Percentiles rank a stretch among this genome's conserved stretches.
phyloP scores from a whole-genome alignment of 2,329 filamentous ascomycete species.

The Talaromyces atroroseus region DNA sequence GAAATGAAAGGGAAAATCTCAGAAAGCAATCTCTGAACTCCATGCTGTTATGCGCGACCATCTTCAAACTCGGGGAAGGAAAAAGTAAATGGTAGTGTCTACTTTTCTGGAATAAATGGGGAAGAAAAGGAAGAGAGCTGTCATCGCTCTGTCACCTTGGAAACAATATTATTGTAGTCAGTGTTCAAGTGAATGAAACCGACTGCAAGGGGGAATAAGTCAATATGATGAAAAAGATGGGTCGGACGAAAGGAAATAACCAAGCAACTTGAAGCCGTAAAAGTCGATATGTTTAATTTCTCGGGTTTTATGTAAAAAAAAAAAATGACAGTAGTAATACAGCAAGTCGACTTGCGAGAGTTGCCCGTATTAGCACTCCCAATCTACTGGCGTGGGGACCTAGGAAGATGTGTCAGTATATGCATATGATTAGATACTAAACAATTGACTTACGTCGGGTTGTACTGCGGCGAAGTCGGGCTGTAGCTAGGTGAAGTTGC shows the following conservation, averaged over 20 bases:
- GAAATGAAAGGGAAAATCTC: constrained; percentile 1
- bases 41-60: constrained; percentile 20
- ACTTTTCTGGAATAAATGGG: not conserved
- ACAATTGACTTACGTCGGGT: constrained; percentile 34
- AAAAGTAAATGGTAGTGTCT: constrained; percentile 19
- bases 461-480: constrained; percentile 40
- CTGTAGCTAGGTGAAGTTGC: constrained; percentile 40
- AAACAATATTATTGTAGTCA: not conserved
- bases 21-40: constrained; percentile 18
- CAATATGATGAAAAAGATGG: constrained; percentile 13
- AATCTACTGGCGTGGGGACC: constrained; percentile 39
- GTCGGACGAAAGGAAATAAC: constrained; percentile 29
- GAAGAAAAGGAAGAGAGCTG: not conserved
- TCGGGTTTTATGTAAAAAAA: constrained; percentile 23
- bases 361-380: constrained; percentile 18
- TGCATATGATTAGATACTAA: not conserved
- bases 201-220: not conserved
- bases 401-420: constrained; percentile 14
- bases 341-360: constrained; percentile 16
- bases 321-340: constrained; percentile 35
- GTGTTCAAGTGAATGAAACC: not conserved
- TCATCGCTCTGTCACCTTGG: not conserved
- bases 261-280: constrained; percentile 28
- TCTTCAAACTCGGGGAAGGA: constrained; percentile 9
- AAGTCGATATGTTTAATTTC: constrained; percentile 33